phyloP scores from a whole-genome alignment of 2,329 filamentous ascomycete species.

The Fusarium sterilihyphosum region DNA sequence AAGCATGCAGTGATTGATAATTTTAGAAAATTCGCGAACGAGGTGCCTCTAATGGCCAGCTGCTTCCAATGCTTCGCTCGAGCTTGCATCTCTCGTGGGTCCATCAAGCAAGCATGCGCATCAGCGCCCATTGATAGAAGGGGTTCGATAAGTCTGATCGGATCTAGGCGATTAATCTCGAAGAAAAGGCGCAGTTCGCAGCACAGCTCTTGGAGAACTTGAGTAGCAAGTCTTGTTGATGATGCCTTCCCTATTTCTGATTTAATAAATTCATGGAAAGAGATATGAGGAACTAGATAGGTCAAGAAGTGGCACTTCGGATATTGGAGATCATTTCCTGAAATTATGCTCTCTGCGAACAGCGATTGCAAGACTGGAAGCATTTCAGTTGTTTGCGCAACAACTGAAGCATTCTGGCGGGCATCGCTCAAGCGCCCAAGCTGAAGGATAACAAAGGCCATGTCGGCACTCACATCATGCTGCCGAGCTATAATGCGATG shows the following conservation, averaged over 20 bases:
- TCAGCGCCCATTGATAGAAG: neutral
- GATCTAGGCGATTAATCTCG: fast-evolving
- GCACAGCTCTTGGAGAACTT: neutral
- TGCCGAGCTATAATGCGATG: neutral
- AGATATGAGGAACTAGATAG: fast-evolving
- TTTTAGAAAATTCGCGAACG: fast-evolving
- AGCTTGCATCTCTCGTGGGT: fast-evolving
- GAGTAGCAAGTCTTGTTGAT: neutral
- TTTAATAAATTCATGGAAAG: neutral
- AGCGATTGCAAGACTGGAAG: neutral
- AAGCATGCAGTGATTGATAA: neutral
- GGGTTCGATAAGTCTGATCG: fast-evolving
- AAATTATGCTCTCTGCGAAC: neutral
- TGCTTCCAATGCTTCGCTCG: fast-evolving
- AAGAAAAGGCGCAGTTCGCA: fast-evolving
- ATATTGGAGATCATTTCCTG: fast-evolving
- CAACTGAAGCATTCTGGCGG: neutral
- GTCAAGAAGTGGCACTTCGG: neutral
- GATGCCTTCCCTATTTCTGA: neutral
- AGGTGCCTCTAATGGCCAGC: neutral
- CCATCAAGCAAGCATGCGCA: neutral
- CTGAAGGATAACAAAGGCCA: fast-evolving
- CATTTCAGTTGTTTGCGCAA: fast-evolving
- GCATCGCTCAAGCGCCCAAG: fast-evolving
- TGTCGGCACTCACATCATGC: neutral